phyloP scores from a whole-genome alignment of 2,329 filamentous ascomycete genomes.

The Pseudopithomyces maydicus region DNA sequence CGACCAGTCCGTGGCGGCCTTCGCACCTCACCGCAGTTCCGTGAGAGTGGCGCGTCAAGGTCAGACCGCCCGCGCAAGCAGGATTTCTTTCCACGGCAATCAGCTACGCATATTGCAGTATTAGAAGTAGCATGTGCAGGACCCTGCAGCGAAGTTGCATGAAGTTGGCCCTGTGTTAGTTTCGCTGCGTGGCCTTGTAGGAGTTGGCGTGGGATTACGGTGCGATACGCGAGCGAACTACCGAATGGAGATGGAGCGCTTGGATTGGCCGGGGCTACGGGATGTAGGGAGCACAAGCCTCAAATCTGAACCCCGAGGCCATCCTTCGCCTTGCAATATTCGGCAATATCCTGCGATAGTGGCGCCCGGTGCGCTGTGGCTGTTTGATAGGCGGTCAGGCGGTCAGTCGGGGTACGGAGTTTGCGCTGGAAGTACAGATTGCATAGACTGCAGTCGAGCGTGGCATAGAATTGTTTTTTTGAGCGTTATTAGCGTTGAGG shows the following conservation, averaged over 20 bases:
- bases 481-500: neutral
- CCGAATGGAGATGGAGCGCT: neutral
- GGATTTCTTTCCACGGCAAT: constrained; percentile 13
- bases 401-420: neutral
- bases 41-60: constrained; percentile 6
- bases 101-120: constrained; percentile 7
- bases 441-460: neutral
- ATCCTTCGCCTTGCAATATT: neutral
- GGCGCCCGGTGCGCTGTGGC: neutral
- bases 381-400: neutral
- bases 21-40: constrained; percentile 1
- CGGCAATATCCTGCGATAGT: neutral
- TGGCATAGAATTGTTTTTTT: neutral
- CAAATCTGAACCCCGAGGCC: constrained; percentile 1
- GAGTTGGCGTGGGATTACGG: neutral
- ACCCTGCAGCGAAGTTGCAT: neutral
- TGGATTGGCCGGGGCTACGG: neutral
- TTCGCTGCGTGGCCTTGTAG: neutral
- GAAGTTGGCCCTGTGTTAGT: neutral
- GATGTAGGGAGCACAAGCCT: constrained; percentile 1
- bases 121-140: neutral
- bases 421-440: neutral
- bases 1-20: constrained; percentile 3
- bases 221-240: neutral
- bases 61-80: constrained; percentile 12